These are phyloP conservation scores for Cladosporium sp. DNA, from an alignment of 2,329 filamentous ascomycete genomes.

Conservation along the genomic window DNA sequence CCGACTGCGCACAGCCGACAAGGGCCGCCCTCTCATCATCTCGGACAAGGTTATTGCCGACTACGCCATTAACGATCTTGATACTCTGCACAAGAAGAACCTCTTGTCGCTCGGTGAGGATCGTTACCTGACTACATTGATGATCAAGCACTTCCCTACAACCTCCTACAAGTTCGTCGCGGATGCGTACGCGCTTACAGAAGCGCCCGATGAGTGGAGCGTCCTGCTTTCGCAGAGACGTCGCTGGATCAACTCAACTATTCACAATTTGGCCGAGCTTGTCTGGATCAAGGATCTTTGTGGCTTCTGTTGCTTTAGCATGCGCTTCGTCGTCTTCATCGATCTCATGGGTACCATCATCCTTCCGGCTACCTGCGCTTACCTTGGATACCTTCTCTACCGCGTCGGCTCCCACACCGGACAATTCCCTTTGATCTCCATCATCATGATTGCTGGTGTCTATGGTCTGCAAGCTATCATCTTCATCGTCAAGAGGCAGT, in stretches of 20 bases:
- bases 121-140: constrained; percentile 92
- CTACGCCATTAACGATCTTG: constrained; percentile 82
- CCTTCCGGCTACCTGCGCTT: constrained; percentile 81
- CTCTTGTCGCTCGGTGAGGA: constrained; percentile 90
- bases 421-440: constrained; percentile 78
- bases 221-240: constrained; percentile 95
- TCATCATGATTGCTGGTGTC: constrained; percentile 82
- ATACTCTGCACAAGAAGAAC: constrained; percentile 95
- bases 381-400: constrained; percentile 86
- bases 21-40: constrained; percentile 90
- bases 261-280: constrained; percentile 91
- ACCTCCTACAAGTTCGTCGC: constrained; percentile 97
- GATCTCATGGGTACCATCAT: constrained; percentile 91
- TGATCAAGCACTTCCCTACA: constrained; percentile 94
- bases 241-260: constrained; percentile 98
- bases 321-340: constrained; percentile 94
- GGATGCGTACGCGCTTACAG: constrained; percentile 88
- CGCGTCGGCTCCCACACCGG: constrained; percentile 63
- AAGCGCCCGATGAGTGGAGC: constrained; percentile 89
- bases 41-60: constrained; percentile 82
- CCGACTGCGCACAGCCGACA: constrained; percentile 86
- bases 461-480: constrained; percentile 95
- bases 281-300: constrained; percentile 90
- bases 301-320: constrained; percentile 97
- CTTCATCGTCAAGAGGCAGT: constrained; percentile 94